Conservation (phyloP, 768 basidiomycete species). For the Cyclocybe cylindracea region DNA sequence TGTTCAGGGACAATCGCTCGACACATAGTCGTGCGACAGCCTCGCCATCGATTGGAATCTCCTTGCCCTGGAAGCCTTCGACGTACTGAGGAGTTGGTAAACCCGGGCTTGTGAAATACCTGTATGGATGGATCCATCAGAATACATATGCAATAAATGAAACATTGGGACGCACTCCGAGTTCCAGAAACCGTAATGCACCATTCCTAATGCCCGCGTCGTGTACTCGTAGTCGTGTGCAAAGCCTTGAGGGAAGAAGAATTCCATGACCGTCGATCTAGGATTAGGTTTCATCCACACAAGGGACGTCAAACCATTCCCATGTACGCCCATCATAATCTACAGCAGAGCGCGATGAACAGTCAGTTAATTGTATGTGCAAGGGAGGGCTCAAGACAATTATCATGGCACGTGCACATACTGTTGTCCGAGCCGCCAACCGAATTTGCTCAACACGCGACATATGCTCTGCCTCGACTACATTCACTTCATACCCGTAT, state of each 20-base stretch:
- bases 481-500: conserved; percentile 85
- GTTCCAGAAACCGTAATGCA: conserved; percentile 85
- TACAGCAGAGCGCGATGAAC: conserved; percentile 31
- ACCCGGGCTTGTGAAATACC: conserved; percentile 74
- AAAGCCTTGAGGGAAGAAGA: conserved; percentile 85
- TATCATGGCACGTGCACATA: conserved; percentile 35
- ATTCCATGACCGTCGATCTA: conserved; percentile 87
- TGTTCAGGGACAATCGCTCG: conserved; percentile 55
- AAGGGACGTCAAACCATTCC: conserved; percentile 86
- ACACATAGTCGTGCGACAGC: conserved; percentile 62
- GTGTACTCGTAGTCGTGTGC: conserved; percentile 86
- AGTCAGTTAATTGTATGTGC: neutral
- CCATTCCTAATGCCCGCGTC: conserved; percentile 79
- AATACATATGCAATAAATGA: neutral
- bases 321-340: conserved; percentile 96
- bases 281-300: conserved; percentile 91
- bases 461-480: conserved; percentile 84
- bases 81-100: conserved; percentile 73
- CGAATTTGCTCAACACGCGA: conserved; percentile 77
- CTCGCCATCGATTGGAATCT: conserved; percentile 79
- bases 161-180: conserved; percentile 43
- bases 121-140: conserved; percentile 24
- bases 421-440: conserved; percentile 84
- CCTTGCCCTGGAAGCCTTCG: conserved; percentile 86
- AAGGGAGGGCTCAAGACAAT: neutral